phyloP scores from a whole-genome alignment of 1,139 yeast species.

The Taphrina communis region DNA sequence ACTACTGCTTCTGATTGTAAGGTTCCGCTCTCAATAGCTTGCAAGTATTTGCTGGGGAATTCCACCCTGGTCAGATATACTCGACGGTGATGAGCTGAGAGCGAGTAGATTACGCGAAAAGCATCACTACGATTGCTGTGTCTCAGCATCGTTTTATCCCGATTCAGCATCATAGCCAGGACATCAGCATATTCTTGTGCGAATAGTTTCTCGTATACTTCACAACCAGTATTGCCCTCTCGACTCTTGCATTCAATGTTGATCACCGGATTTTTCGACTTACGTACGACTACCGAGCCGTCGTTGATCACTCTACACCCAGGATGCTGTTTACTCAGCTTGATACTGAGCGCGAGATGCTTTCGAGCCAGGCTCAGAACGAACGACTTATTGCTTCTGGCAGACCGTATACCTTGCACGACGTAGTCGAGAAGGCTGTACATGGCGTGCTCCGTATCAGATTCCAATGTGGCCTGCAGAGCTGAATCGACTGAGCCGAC shows the following conservation, averaged over 20 bases:
- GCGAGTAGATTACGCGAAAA: conserved; percentile 9
- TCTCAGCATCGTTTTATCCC: conserved; percentile 5
- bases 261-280: not conserved
- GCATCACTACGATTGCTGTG: not conserved
- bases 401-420: not conserved
- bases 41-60: not conserved
- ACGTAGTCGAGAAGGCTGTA: not conserved
- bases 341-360: not conserved
- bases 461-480: not conserved
- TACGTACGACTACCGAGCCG: not conserved
- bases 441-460: not conserved
- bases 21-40: not conserved
- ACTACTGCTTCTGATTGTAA: conserved; percentile 6
- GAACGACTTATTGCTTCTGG: not conserved
- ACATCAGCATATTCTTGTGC: conserved; percentile 8
- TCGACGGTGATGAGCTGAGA: conserved; percentile 6
- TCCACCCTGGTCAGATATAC: conserved; percentile 6
- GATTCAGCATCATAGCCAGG: conserved; percentile 5
- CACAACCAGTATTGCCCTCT: conserved; percentile 9
- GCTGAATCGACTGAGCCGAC: not conserved
- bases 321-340: conserved; percentile 2
- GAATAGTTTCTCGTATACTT: conserved; percentile 4
- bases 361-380: not conserved
- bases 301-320: conserved; percentile 2
- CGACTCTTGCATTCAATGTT: conserved; percentile 10